These are phyloP conservation scores for Ogataea paradorogensis DNA, from an alignment of 805 yeast genomes.

Conservation along the genomic window DNA sequence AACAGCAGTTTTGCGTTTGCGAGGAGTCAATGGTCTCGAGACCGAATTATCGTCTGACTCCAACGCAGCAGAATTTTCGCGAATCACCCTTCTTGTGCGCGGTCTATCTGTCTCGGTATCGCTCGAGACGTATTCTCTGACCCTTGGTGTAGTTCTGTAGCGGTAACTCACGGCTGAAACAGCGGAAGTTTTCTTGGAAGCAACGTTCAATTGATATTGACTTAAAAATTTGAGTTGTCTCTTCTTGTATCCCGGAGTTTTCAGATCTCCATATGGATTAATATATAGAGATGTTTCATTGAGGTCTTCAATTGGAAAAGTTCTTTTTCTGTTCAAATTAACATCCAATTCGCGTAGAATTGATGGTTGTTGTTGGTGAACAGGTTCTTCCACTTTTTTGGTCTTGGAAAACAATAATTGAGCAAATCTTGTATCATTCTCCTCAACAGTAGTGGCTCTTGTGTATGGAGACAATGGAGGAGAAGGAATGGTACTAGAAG, in stretches of 20 bases:
- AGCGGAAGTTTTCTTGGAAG: slow-evolving; percentile 14
- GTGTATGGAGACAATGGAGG: slow-evolving; percentile 39
- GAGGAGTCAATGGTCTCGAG: slow-evolving; percentile 36
- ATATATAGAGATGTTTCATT: slow-evolving; percentile 44
- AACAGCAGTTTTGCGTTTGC: slow-evolving; percentile 34
- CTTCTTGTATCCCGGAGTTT: slow-evolving; percentile 42
- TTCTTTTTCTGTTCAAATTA: slow-evolving; percentile 14
- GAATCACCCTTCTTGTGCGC: slow-evolving; percentile 57
- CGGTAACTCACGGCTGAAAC: slow-evolving; percentile 20
- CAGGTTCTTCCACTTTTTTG: slow-evolving; percentile 8
- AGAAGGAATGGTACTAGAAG: slow-evolving; percentile 33
- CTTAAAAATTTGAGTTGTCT: slow-evolving; percentile 51
- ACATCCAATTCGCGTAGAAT: slow-evolving; percentile 1
- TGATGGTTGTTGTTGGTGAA: neutral
- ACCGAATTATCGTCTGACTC: slow-evolving; percentile 31
- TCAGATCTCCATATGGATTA: slow-evolving; percentile 49
- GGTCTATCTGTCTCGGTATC: slow-evolving; percentile 47
- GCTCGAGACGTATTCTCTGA: slow-evolving; percentile 27
- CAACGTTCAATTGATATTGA: slow-evolving; percentile 41
- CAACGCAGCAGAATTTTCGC: slow-evolving; percentile 35
- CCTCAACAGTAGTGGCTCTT: slow-evolving; percentile 25
- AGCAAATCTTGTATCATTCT: slow-evolving; percentile 28
- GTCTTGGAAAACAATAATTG: slow-evolving; percentile 28
- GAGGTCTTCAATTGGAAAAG: slow-evolving; percentile 48
- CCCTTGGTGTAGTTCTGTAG: slow-evolving; percentile 29